Evolutionary conservation across 148 eudicot species (phyloP).

Genomic region (Silene conica): DNA sequence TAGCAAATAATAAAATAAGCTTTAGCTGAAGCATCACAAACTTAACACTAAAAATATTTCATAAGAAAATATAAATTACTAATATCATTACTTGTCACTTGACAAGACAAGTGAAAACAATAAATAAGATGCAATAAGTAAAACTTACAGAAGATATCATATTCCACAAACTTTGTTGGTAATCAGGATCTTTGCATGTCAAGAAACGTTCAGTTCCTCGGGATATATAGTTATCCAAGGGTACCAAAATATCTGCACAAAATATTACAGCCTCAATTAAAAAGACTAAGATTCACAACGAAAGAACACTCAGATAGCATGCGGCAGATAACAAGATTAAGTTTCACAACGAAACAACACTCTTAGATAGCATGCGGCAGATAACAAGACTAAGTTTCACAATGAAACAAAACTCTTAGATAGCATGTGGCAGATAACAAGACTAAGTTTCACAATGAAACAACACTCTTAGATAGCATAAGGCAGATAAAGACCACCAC

Average conservation of each 20-base stretch:
- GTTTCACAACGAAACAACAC: background rate
- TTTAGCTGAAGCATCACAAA: slow-evolving; percentile 1
- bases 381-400: background rate
- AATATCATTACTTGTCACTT: background rate
- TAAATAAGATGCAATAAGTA: background rate
- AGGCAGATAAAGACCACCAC: no score
- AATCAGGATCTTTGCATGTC: slow-evolving; percentile 89
- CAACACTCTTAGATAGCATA: background rate
- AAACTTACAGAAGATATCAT: slow-evolving; percentile 76
- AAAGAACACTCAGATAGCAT: background rate
- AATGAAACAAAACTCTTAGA: background rate
- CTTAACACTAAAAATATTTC: background rate
- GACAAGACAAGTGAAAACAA: background rate
- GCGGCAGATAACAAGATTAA: no score
- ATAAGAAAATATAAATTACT: background rate
- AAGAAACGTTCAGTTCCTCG: slow-evolving; percentile 83
- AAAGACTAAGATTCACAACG: background rate
- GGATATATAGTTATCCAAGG: slow-evolving; percentile 91
- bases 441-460: background rate
- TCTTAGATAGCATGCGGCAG: no score
- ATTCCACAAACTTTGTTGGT: slow-evolving; percentile 97
- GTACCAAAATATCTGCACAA: slow-evolving; percentile 82
- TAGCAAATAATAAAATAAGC: slow-evolving; percentile 3
- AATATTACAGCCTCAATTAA: slow-evolving; percentile 1
- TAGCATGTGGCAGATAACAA: no score